These are phyloP conservation scores for Fomitopsis pinicola DNA, from an alignment of 1,284 basidiomycete genomes.

Conservation along the genomic window DNA sequence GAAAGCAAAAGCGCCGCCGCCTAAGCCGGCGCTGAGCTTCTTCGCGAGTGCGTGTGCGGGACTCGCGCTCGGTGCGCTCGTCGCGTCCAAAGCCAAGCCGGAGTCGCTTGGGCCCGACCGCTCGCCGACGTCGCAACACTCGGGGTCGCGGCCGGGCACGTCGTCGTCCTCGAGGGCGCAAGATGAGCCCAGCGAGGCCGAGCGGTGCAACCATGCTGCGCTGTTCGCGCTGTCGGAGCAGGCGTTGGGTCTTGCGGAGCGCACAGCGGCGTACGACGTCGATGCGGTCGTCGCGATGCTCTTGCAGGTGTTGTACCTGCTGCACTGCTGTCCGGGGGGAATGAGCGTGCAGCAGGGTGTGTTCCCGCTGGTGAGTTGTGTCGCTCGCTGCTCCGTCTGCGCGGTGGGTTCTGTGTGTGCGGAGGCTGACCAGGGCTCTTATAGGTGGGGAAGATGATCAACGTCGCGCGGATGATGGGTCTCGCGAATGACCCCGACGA, in stretches of 20 bases:
- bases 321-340: slow-evolving; percentile 40
- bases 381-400: neutral
- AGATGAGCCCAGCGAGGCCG: slow-evolving; percentile 7
- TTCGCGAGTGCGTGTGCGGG: slow-evolving; percentile 52
- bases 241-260: slow-evolving; percentile 38
- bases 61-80: slow-evolving; percentile 51
- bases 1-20: slow-evolving; percentile 13
- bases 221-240: slow-evolving; percentile 45
- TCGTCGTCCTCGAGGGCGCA: slow-evolving; percentile 3
- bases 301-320: slow-evolving; percentile 48
- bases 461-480: slow-evolving; percentile 59
- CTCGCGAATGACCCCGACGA: slow-evolving; percentile 59
- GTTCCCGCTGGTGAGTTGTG: slow-evolving; percentile 37
- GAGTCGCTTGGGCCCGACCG: slow-evolving; percentile 9
- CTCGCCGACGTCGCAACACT: slow-evolving; percentile 9
- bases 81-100: slow-evolving; percentile 21
- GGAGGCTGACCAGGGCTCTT: neutral
- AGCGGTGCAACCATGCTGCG: slow-evolving; percentile 28
- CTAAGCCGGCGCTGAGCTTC: slow-evolving; percentile 48
- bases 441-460: slow-evolving; percentile 66
- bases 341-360: slow-evolving; percentile 38
- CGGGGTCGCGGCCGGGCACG: slow-evolving; percentile 4
- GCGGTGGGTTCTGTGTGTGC: neutral
- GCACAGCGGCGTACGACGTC: slow-evolving; percentile 38
- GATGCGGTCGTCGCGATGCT: slow-evolving; percentile 50